A percentile compares a stretch with the other conserved stretches of the same genome.
phyloP scores from a whole-genome alignment of 2,329 filamentous ascomycete species.

The Raffaelea deltoideospora region DNA sequence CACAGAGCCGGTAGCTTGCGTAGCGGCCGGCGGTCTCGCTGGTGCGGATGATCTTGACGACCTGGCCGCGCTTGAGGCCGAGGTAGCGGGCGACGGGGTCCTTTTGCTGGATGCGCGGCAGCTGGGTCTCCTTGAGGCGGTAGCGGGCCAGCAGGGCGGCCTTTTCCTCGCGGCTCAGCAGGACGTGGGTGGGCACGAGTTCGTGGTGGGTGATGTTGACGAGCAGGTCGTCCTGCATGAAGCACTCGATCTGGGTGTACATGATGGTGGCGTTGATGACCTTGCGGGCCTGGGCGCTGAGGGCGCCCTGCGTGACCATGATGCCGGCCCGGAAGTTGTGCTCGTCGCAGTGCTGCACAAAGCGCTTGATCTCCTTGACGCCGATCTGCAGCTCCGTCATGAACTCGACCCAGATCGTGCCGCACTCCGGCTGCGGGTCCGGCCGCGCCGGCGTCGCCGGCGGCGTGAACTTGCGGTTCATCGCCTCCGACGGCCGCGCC shows the following conservation, averaged over 20 bases:
- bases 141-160: constrained; percentile 72
- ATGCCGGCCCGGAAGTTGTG: constrained; percentile 82
- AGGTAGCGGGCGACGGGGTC: constrained; percentile 90
- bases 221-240: constrained; percentile 86
- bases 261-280: constrained; percentile 64
- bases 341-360: constrained; percentile 66
- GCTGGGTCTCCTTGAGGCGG: constrained; percentile 90
- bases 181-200: constrained; percentile 82
- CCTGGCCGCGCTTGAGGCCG: constrained; percentile 77
- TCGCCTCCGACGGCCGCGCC: constrained; percentile 65
- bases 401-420: constrained; percentile 90
- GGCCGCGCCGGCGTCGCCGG: constrained; percentile 54
- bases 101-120: constrained; percentile 79
- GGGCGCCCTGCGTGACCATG: constrained; percentile 68
- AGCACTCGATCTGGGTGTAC: constrained; percentile 76
- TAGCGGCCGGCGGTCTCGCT: constrained; percentile 93
- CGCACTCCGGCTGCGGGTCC: constrained; percentile 58
- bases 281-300: constrained; percentile 79
- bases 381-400: constrained; percentile 63
- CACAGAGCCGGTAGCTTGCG: constrained; percentile 73
- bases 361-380: constrained; percentile 81
- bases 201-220: constrained; percentile 99
- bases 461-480: constrained; percentile 73
- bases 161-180: constrained; percentile 87
- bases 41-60: constrained; percentile 95